Percentiles rank a stretch among this genome's conserved stretches.
Evolutionary conservation across 495 filamentous ascomycete species (phyloP).

Genomic region (Hypoxylon subgilvum): DNA sequence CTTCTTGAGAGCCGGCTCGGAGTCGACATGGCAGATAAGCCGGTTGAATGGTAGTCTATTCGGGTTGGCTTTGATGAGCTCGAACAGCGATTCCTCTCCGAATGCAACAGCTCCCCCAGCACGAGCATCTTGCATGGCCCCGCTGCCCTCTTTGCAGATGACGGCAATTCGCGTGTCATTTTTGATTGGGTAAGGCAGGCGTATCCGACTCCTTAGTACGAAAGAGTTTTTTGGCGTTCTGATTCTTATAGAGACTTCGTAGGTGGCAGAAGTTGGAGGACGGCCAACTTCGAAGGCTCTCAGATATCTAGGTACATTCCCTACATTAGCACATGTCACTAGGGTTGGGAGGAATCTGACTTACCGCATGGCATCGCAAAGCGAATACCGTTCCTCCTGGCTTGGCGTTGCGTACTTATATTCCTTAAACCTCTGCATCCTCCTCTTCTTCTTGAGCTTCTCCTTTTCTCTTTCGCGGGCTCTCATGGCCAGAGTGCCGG

Average conservation of each 20-base stretch:
- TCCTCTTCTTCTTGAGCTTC: conserved; percentile 72
- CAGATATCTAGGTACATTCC: conserved; percentile 71
- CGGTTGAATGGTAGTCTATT: conserved; percentile 80
- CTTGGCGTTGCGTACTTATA: conserved; percentile 68
- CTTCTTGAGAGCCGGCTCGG: conserved; percentile 73
- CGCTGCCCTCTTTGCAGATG: conserved; percentile 79
- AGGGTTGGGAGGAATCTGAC: conserved; percentile 15
- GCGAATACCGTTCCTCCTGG: conserved; percentile 70
- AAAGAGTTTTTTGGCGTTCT: conserved; percentile 81
- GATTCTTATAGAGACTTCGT: conserved; percentile 83
- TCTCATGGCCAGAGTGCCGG: conserved; percentile 37
- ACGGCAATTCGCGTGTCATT: conserved; percentile 85
- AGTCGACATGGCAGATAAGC: conserved; percentile 83
- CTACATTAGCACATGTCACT: conserved; percentile 4
- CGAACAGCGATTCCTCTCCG: conserved; percentile 85
- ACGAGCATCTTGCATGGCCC: conserved; percentile 69
- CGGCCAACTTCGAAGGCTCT: conserved; percentile 89
- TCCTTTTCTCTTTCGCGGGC: conserved; percentile 59
- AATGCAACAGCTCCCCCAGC: conserved; percentile 78
- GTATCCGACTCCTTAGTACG: conserved; percentile 82
- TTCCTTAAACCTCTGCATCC: conserved; percentile 64
- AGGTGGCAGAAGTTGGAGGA: conserved; percentile 73
- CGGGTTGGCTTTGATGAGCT: conserved; percentile 66
- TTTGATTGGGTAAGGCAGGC: conserved; percentile 85
- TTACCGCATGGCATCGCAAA: conserved; percentile 94